phyloP scores from a whole-genome alignment of 108 stramenopile genomes.

The Skeletonema grethae region DNA sequence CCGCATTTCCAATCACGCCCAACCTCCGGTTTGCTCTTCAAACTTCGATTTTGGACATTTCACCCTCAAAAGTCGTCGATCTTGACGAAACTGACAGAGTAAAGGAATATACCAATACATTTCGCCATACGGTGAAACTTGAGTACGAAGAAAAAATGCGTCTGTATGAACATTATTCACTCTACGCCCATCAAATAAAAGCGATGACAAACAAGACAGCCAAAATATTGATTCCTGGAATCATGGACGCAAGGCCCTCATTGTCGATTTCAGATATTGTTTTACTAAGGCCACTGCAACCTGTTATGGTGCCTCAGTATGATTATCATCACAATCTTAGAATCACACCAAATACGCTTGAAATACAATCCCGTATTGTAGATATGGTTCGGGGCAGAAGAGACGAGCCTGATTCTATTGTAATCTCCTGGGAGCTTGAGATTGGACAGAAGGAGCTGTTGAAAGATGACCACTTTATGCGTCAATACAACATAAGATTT shows the following conservation, averaged over 20 bases:
- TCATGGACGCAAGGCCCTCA: constrained; percentile 64
- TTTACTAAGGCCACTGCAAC: constrained; percentile 57
- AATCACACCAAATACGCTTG: constrained; percentile 2
- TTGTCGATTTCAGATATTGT: constrained; percentile 58
- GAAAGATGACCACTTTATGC: constrained; percentile 6
- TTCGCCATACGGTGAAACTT: constrained; percentile 23
- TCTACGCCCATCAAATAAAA: constrained; percentile 14
- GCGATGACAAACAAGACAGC: constrained; percentile 14
- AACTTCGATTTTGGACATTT: neutral
- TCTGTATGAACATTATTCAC: constrained; percentile 41
- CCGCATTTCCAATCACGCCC: constrained; percentile 15
- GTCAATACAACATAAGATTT: constrained; percentile 45
- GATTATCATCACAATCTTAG: neutral
- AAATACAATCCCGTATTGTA: constrained; percentile 46
- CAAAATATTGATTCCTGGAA: constrained; percentile 40
- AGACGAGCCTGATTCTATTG: constrained; percentile 24
- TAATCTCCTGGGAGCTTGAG: constrained; percentile 34
- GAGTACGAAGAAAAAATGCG: constrained; percentile 44
- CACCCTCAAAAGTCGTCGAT: constrained; percentile 10
- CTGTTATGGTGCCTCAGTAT: neutral
- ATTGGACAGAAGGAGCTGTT: constrained; percentile 9
- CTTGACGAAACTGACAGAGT: constrained; percentile 40
- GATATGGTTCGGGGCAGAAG: constrained; percentile 21
- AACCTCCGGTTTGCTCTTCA: constrained; percentile 32
- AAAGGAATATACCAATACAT: constrained; percentile 28